A percentile compares a stretch with the other conserved stretches of the same genome.
Conservation (phyloP, 2,329 filamentous ascomycete species). For the Passalora sequoiae region DNA sequence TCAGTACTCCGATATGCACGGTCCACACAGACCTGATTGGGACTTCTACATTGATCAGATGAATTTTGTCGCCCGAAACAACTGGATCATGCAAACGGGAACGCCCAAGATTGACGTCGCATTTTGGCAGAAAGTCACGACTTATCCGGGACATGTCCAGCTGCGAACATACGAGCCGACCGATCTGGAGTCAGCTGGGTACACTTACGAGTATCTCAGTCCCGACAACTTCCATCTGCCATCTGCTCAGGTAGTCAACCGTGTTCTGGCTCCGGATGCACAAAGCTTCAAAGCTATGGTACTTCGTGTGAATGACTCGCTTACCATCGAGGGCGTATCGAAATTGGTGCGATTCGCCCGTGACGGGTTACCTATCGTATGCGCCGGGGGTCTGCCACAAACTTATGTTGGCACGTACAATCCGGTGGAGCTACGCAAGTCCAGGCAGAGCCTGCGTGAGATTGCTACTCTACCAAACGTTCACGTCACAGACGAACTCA, state of each 20-base stretch:
- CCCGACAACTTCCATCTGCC: conserved; percentile 42
- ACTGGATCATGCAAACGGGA: conserved; percentile 38
- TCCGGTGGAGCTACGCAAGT: neutral
- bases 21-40: conserved; percentile 41
- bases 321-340: conserved; percentile 34
- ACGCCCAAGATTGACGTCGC: conserved; percentile 40
- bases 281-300: conserved; percentile 44
- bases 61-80: conserved; percentile 36
- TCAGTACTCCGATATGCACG: conserved; percentile 38
- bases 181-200: conserved; percentile 25
- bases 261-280: conserved; percentile 36
- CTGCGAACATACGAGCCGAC: conserved; percentile 15
- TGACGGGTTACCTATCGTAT: conserved; percentile 41
- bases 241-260: conserved; percentile 35
- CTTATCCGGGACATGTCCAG: conserved; percentile 6
- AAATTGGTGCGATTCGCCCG: conserved; percentile 35
- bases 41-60: conserved; percentile 36
- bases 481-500: too few species aligned
- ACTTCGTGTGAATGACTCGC: conserved; percentile 33
- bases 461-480: conserved; percentile 34
- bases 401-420: conserved; percentile 14
- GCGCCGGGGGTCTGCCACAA: conserved; percentile 36
- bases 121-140: conserved; percentile 35
- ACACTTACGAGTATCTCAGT: conserved; percentile 42
- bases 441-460: conserved; percentile 21